Percentiles rank a stretch among this genome's conserved stretches.
Conservation (phyloP, 768 basidiomycete species). For the Trametes punicea region DNA sequence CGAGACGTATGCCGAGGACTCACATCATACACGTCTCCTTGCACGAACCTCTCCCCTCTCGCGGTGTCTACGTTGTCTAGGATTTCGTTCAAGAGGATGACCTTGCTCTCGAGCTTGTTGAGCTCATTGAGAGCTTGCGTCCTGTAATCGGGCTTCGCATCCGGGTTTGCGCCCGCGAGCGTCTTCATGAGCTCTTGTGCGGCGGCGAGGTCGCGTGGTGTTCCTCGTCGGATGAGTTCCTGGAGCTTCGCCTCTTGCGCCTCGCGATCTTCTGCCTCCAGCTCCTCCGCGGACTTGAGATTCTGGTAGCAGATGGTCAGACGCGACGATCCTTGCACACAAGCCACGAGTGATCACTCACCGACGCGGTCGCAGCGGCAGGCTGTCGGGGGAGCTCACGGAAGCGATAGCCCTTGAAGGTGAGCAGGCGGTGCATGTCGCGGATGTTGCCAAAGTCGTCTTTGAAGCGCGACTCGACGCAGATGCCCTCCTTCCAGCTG, state of each 20-base stretch:
- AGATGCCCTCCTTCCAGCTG: conserved; percentile 93
- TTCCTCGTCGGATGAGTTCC: conserved; percentile 93
- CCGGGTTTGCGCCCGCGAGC: conserved; percentile 92
- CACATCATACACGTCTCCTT: conserved; percentile 92
- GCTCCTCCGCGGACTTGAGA: conserved; percentile 91
- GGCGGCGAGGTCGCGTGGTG: conserved; percentile 89
- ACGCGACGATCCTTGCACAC: neutral
- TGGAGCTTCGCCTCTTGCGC: conserved; percentile 98
- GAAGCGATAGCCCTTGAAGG: conserved; percentile 90
- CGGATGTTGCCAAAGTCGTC: conserved; percentile 96
- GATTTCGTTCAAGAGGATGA: conserved; percentile 95
- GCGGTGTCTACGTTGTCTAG: conserved; percentile 81
- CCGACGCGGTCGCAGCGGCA: conserved; percentile 40
- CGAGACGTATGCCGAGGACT: conserved; percentile 26
- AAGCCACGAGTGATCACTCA: conserved; percentile 28
- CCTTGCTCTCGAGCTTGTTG: conserved; percentile 92
- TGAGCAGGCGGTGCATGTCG: conserved; percentile 94
- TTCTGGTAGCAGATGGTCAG: conserved; percentile 44
- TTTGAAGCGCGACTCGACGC: conserved; percentile 84
- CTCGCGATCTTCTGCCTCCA: conserved; percentile 91
- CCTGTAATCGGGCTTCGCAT: conserved; percentile 91
- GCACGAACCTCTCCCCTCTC: conserved; percentile 74
- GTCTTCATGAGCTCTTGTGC: conserved; percentile 98
- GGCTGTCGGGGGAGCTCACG: conserved; percentile 44
- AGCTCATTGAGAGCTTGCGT: conserved; percentile 86